Base-by-base conservation (phyloP, 371 early-diverging fungal species). In the Mucor racemosus region DNA sequence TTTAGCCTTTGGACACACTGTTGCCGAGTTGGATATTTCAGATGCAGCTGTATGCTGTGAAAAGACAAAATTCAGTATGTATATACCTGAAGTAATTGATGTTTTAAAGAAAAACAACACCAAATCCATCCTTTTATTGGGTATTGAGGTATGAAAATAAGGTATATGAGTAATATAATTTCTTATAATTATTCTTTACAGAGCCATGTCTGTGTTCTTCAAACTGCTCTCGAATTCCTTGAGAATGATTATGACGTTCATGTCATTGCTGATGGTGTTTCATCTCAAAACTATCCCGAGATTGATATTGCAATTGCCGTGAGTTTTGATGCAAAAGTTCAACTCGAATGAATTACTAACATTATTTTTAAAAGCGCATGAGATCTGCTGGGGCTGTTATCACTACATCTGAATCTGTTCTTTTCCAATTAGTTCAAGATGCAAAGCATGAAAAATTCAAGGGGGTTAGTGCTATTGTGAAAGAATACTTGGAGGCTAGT, bases 51-150 rank as follows among this genome's bases (percentile, higher is more conserved):
- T 89, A 21, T 74, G 78, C 56, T 14, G 80, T 14, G 79, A 81
- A 44, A 98, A 97, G 81, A 90, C 93, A 48, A 91, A 91, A 78
- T 98, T 98, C 79, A 96, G 96, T 42, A 98, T 98, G 98, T 76
- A 78, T 60, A 75, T 90, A 0, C 89, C 91, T 9, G 87, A 89
- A 55, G 91, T 96, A 3, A 66, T 82, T 55, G 72, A 79, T 4
- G 68, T 84, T n/a, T 74, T 94, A 13, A 70, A 85, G 65, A 78
- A 86, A 33, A 73, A 83, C 46, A 74, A 86, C 33, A 84, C 80
- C 8, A 79, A 88, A 46, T 90, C 92, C 4, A 90, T 94, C 7
- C 86, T 98, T n/a, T 76, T 98, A 19, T 90, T 94, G 72, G 98
- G 98, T 35, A 93, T 95, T 68, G 98, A 97, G 85, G 92, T 91